Evolutionary conservation across 495 filamentous ascomycete genomes (phyloP).

Genomic region (Xylaria longipes): DNA sequence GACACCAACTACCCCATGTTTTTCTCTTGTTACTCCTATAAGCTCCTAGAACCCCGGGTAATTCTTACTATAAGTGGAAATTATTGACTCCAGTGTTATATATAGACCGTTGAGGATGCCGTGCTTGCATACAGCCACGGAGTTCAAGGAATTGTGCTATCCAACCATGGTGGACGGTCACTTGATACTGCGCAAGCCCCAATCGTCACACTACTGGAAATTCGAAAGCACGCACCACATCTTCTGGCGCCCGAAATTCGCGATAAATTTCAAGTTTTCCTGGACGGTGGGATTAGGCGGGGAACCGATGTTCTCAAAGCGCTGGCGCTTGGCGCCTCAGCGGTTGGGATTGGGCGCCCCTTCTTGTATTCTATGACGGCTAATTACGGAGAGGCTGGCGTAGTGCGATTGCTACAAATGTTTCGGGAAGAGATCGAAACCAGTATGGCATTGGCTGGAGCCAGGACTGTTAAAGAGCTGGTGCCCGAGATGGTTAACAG

Average conservation of each 20-base stretch:
- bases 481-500: slow-evolving; percentile 64
- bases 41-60: too few relatives aligned
- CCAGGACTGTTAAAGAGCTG: slow-evolving; percentile 64
- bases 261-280: slow-evolving; percentile 56
- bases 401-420: slow-evolving; percentile 63
- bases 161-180: slow-evolving; percentile 68
- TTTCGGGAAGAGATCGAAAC: slow-evolving; percentile 72
- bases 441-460: slow-evolving; percentile 70
- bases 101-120: slow-evolving; percentile 60
- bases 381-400: slow-evolving; percentile 71
- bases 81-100: too few relatives aligned
- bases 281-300: slow-evolving; percentile 64
- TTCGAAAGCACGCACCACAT: slow-evolving; percentile 53
- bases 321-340: slow-evolving; percentile 61
- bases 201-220: slow-evolving; percentile 58
- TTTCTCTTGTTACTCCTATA: too few relatives aligned
- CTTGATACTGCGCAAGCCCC: slow-evolving; percentile 62
- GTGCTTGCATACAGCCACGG: slow-evolving; percentile 52
- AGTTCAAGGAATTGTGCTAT: slow-evolving; percentile 58
- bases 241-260: slow-evolving; percentile 47
- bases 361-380: slow-evolving; percentile 57
- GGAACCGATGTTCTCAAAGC: slow-evolving; percentile 66
- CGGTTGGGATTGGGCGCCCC: slow-evolving; percentile 60
- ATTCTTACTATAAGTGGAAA: too few relatives aligned
- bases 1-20: too few relatives aligned